Evolutionary conservation across 2,329 filamentous ascomycete genomes (phyloP), one percentile per base, ranked within the genome.

Genomic region (Myriangium duriaei): DNA sequence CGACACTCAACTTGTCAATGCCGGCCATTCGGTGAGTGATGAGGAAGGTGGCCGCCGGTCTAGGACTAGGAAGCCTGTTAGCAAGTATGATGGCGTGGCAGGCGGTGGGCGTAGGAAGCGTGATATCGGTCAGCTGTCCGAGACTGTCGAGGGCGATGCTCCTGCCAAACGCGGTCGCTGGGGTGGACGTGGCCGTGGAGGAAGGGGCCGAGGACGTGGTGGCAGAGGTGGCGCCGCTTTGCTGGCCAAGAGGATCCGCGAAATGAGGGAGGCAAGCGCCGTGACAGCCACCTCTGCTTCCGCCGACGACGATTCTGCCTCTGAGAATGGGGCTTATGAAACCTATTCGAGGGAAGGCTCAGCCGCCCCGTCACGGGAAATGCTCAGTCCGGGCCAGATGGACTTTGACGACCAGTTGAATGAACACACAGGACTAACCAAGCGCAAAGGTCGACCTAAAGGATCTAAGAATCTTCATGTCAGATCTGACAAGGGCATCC

Each of bases 381-480:
- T 33, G 30, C 40, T 50, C 7, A 42, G 34, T 2, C 40, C 40
- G 17, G 33, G 29, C 4, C 26, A 40, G 12, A 18, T 24, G 13
- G 36, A 17, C 24, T 19, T 32, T 18, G 29, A 39, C 10, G 42
- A 45, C 11, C 28, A 26, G 13, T 16, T 15, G 3, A 13, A 11
- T 11, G 34, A 42, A 6, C 18, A 16, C 9, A 18, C 16, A 5
- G 35, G 28, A 7, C 28, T 28, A 12, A 38, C 30, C 14, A 41
- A 43, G 21, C 51, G 53, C 24, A 58, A 58, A 43, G 58, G 58
- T 17, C 45, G 57, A 17, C 57, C 57, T 18, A 62, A 62, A 3
- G 65, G 65, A 1, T 67, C 63, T 43, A 67, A 67, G 49, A 68
- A 67, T 32, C 48, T 58, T 17, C 57, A 59, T 16, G 55, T 61